Conservation (phyloP, 2,329 filamentous ascomycete species). For the Knoxdaviesia capensis region DNA sequence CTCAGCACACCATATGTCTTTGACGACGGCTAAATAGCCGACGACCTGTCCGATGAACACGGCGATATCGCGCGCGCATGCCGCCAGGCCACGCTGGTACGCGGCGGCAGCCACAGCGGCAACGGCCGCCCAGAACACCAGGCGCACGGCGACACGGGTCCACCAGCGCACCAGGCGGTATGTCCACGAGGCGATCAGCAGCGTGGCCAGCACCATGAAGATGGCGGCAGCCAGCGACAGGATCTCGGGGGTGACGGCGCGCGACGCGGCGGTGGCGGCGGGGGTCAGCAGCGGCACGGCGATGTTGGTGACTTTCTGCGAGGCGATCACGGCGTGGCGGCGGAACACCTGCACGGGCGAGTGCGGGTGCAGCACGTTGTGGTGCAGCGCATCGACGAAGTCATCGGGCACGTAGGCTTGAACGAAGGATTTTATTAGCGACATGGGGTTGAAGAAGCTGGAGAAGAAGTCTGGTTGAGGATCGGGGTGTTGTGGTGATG, state of each 20-base stretch:
- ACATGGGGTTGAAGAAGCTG: constrained; percentile 13
- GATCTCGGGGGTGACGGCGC: constrained; percentile 19
- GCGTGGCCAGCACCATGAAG: constrained; percentile 40
- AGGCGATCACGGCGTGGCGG: constrained; percentile 11
- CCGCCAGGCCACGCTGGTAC: constrained; percentile 45
- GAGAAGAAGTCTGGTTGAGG: background rate
- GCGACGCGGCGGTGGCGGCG: background rate
- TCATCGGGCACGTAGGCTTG: constrained; percentile 23
- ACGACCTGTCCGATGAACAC: constrained; percentile 20
- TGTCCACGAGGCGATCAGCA: constrained; percentile 24
- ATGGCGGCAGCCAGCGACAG: constrained; percentile 28
- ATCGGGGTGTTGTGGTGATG: no score
- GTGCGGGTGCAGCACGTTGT: constrained; percentile 24
- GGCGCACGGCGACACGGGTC: constrained; percentile 41
- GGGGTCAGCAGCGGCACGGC: constrained; percentile 14
- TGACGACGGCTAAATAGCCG: constrained; percentile 26
- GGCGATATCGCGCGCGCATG: constrained; percentile 37
- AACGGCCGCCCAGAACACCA: constrained; percentile 45
- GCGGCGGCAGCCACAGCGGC: constrained; percentile 31
- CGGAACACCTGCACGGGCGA: constrained; percentile 22
- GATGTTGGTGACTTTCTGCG: constrained; percentile 11
- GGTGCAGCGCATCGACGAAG: constrained; percentile 20
- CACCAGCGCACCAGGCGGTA: constrained; percentile 58
- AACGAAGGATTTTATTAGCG: constrained; percentile 12
- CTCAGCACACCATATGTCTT: constrained; percentile 34